Conservation (phyloP, 257 asterid genomes). For the Mentha longifolia region DNA sequence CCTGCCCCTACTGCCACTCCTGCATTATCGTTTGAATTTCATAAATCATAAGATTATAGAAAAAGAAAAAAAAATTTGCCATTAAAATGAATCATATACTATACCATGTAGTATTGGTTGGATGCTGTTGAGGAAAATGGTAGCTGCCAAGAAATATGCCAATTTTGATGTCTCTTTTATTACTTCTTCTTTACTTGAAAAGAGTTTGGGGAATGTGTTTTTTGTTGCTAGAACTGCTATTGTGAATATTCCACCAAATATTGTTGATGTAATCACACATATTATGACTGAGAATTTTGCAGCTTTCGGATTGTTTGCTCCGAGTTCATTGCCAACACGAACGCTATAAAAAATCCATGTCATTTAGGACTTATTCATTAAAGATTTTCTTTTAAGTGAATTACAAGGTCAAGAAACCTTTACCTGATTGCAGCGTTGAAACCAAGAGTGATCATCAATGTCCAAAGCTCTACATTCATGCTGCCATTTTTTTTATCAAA, state of each 20-base stretch:
- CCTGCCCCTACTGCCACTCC: constrained; percentile 98
- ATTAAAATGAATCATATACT: not conserved
- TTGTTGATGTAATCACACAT: constrained; percentile 55
- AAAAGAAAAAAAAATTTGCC: too few relatives aligned
- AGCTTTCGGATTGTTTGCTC: constrained; percentile 73
- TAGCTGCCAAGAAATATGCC: constrained; percentile 69
- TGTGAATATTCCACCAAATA: constrained; percentile 62
- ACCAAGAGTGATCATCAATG: constrained; percentile 73
- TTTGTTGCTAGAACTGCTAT: constrained; percentile 49
- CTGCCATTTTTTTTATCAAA: constrained; percentile 42
- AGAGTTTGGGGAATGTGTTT: constrained; percentile 51
- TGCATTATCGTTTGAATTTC: constrained; percentile 28
- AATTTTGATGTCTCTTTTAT: constrained; percentile 61
- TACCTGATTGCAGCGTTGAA: constrained; percentile 93
- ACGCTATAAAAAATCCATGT: constrained; percentile 47
- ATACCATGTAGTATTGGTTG: constrained; percentile 85
- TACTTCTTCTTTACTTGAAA: constrained; percentile 58
- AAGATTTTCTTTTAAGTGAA: not conserved
- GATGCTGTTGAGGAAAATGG: constrained; percentile 75
- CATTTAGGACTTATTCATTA: not conserved
- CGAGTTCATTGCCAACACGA: constrained; percentile 82
- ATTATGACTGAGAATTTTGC: constrained; percentile 69
- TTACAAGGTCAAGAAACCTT: not conserved
- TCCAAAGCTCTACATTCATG: constrained; percentile 77
- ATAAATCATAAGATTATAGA: not conserved